These are phyloP conservation scores for Blastobotrys illinoisensis DNA, from an alignment of 1,139 yeast species.

Conservation along the genomic window DNA sequence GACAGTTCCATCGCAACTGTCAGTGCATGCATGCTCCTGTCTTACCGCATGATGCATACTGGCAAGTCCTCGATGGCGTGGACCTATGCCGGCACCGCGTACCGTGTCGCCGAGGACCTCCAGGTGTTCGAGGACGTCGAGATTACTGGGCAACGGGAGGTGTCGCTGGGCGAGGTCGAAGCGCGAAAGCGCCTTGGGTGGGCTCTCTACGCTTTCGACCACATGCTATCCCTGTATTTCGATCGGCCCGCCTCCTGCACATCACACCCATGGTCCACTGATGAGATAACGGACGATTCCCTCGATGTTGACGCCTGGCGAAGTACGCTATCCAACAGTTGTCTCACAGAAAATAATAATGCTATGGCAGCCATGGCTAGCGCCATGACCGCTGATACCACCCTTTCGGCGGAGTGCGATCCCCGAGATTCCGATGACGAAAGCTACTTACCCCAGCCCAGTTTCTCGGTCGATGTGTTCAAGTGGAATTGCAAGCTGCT, in stretches of 20 bases:
- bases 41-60: not conserved
- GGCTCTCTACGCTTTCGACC: slow-evolving; percentile 2
- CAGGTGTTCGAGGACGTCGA: not conserved
- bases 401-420: not conserved
- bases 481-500: slow-evolving; percentile 8
- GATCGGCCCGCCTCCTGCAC: slow-evolving; percentile 2
- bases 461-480: slow-evolving; percentile 1
- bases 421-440: not conserved
- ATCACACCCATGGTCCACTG: not conserved
- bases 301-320: not conserved
- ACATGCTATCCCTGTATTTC: slow-evolving; percentile 1
- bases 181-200: not conserved
- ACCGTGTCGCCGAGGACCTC: slow-evolving; percentile 1
- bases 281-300: not conserved
- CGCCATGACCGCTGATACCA: not conserved
- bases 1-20: slow-evolving; percentile 2
- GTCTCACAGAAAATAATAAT: not conserved
- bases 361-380: not conserved
- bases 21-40: slow-evolving; percentile 4
- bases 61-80: slow-evolving; percentile 6
- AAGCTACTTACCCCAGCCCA: not conserved
- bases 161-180: not conserved
- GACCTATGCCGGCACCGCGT: slow-evolving; percentile 6
- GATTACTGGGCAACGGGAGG: not conserved
- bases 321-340: not conserved